A percentile compares a stretch with the other conserved stretches of the same genome.
phyloP scores from a whole-genome alignment of 352 stramenopile genomes.

The Phytopythium vexans region DNA sequence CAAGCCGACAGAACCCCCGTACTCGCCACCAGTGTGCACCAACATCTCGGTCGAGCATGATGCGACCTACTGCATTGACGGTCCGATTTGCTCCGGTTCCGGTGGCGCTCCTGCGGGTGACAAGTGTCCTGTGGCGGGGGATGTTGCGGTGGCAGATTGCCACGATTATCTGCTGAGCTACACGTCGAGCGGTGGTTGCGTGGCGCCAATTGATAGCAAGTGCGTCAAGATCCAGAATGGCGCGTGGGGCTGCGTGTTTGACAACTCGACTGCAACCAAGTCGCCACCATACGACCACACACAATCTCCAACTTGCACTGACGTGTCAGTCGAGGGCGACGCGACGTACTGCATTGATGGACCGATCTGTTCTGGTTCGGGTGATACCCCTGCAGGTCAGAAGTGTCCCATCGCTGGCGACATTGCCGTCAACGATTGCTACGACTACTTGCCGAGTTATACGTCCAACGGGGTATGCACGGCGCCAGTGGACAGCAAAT shows the following conservation, averaged over 20 bases:
- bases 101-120: conserved; percentile 31
- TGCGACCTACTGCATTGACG: conserved; percentile 68
- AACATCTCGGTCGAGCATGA: conserved; percentile 64
- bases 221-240: conserved; percentile 61
- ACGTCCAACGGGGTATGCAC: conserved; percentile 43
- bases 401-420: conserved; percentile 60
- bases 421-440: conserved; percentile 50
- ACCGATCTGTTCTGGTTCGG: conserved; percentile 52
- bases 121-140: conserved; percentile 53
- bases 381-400: conserved; percentile 29
- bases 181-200: conserved; percentile 37
- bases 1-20: conserved; percentile 7
- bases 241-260: conserved; percentile 62
- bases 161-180: conserved; percentile 50
- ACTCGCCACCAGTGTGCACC: conserved; percentile 11
- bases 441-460: conserved; percentile 49
- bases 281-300: conserved; percentile 5
- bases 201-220: conserved; percentile 44
- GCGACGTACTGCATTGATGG: conserved; percentile 70
- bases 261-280: conserved; percentile 11
- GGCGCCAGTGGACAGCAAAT: conserved; percentile 40
- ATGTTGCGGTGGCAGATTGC: conserved; percentile 53
- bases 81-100: conserved; percentile 53
- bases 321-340: conserved; percentile 64
- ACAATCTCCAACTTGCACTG: conserved; percentile 18